Evolutionary conservation across 2,329 filamentous ascomycete genomes (phyloP).

Genomic region (Zasmidium angulare): DNA sequence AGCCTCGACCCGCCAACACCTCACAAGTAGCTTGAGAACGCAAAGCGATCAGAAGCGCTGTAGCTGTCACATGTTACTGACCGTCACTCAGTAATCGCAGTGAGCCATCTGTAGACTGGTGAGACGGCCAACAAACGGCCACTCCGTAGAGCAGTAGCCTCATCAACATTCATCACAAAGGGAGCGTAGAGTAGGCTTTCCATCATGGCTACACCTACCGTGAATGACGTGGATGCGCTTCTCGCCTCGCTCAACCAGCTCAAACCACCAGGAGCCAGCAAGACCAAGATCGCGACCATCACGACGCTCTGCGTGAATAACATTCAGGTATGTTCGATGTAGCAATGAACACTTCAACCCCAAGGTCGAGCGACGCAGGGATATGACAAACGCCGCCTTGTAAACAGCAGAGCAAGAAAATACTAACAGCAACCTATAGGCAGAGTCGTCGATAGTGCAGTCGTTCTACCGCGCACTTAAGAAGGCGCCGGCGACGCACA

Average conservation of each 20-base stretch:
- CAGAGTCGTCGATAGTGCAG: slow-evolving; percentile 90
- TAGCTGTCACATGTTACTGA: slow-evolving; percentile 23
- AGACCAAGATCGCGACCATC: slow-evolving; percentile 84
- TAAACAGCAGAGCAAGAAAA: neutral
- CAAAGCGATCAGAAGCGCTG: slow-evolving; percentile 6
- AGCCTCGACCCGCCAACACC: neutral
- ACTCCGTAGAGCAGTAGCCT: slow-evolving; percentile 21
- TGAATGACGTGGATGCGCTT: slow-evolving; percentile 86
- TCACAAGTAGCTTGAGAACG: neutral
- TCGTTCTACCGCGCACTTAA: slow-evolving; percentile 98
- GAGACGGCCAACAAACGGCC: slow-evolving; percentile 10
- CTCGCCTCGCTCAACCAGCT: slow-evolving; percentile 88
- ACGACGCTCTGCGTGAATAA: slow-evolving; percentile 85
- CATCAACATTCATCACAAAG: slow-evolving; percentile 9
- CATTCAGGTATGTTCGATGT: slow-evolving; percentile 68
- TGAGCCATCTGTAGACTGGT: slow-evolving; percentile 24
- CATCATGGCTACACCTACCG: slow-evolving; percentile 59
- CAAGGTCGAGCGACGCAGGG: no score
- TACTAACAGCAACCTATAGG: slow-evolving; percentile 55
- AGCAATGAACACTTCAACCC: no score
- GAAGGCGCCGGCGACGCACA: slow-evolving; percentile 90
- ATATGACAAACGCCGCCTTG: neutral
- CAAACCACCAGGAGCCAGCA: slow-evolving; percentile 92
- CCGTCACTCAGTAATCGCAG: slow-evolving; percentile 22
- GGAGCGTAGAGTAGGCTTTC: slow-evolving; percentile 19